Conservation (phyloP, 179 eudicot genomes). For the Silene noctiflora region DNA sequence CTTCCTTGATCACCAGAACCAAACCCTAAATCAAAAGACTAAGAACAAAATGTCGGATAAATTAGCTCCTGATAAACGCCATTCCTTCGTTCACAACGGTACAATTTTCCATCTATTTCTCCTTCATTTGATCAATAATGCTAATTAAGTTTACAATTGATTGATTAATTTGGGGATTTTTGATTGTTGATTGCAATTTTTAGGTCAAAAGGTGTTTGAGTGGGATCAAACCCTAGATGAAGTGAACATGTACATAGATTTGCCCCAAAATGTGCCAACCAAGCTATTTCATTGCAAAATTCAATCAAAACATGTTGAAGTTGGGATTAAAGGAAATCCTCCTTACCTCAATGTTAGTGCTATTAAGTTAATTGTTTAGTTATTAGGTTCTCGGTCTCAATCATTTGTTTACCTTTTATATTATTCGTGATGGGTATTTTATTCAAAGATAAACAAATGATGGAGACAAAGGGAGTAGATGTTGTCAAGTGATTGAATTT, state of each 20-base stretch:
- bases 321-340: conserved; percentile 93
- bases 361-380: not conserved
- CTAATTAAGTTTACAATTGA: not conserved
- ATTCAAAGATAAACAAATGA: too few species aligned
- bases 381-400: not conserved
- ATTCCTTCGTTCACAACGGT: conserved; percentile 76
- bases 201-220: conserved; percentile 89
- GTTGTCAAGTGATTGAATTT: not conserved
- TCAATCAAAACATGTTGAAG: conserved; percentile 74
- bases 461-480: too few species aligned
- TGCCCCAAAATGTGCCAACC: conserved; percentile 69
- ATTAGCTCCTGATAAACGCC: conserved; percentile 82
- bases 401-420: not conserved
- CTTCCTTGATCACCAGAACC: not conserved
- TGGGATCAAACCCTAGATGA: conserved; percentile 98
- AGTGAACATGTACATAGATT: conserved; percentile 77
- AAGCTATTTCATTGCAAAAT: conserved; percentile 73
- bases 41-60: conserved; percentile 61
- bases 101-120: conserved; percentile 13
- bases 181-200: not conserved
- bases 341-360: conserved; percentile 71
- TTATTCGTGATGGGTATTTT: too few species aligned
- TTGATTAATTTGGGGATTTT: conserved; percentile 13
- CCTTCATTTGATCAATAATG: not conserved
- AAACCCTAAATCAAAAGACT: not conserved